Percentiles rank a stretch among this genome's conserved stretches.
Evolutionary conservation across 257 asterid genomes (phyloP).

Genomic region (Anisodus tanguticus): DNA sequence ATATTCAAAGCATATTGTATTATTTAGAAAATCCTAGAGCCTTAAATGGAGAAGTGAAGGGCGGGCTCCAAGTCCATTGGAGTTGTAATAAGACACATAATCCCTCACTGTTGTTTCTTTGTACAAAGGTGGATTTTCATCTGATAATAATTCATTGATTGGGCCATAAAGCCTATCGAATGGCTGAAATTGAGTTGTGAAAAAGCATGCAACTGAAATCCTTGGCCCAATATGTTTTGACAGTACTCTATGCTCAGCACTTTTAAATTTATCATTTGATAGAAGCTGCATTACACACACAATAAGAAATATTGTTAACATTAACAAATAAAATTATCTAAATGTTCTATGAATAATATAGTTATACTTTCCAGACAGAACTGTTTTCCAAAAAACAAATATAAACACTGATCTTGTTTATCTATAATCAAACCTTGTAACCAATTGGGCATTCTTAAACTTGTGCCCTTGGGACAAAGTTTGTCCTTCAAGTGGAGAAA

Average conservation of each 20-base stretch:
- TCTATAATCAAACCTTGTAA: too few species aligned
- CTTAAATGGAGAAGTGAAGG: constrained; percentile 14
- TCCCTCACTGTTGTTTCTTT: constrained; percentile 34
- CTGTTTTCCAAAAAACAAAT: too few species aligned
- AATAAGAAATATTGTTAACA: not conserved
- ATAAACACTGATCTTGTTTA: too few species aligned
- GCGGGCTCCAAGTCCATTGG: constrained; percentile 8
- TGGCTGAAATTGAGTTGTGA: constrained; percentile 51
- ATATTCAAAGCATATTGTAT: too few species aligned
- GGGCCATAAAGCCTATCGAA: constrained; percentile 58
- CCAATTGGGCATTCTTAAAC: not conserved
- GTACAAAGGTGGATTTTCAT: constrained; percentile 55
- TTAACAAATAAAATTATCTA: not conserved
- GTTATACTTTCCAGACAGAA: too few species aligned
- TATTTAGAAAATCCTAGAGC: too few species aligned
- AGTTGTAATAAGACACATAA: not conserved
- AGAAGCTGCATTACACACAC: constrained; percentile 28
- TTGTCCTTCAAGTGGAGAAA: not conserved
- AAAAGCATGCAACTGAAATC: constrained; percentile 69
- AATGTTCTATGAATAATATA: too few species aligned
- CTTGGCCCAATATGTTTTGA: constrained; percentile 55
- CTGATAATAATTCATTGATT: constrained; percentile 51
- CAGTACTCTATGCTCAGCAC: constrained; percentile 63
- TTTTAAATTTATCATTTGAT: constrained; percentile 32
- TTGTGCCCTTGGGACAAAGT: not conserved